Conservation (phyloP, 2,329 filamentous ascomycete species). For the Gaeumannomyces sp. region DNA sequence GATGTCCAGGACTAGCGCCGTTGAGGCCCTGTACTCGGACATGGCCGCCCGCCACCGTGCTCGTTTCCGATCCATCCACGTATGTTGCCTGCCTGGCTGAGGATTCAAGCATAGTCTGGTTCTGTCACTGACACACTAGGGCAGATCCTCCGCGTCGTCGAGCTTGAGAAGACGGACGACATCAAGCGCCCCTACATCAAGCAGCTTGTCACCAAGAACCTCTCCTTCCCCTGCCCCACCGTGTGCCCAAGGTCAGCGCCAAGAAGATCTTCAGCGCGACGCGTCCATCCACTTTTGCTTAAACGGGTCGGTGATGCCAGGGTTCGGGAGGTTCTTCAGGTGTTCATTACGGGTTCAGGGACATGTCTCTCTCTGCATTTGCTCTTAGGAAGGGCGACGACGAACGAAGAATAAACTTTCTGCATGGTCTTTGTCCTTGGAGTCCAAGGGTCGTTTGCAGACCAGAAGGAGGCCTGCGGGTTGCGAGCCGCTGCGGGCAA, state of each 20-base stretch:
- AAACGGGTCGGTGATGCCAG: constrained; percentile 47
- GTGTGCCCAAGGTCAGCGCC: constrained; percentile 72
- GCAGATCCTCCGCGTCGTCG: constrained; percentile 96
- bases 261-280: constrained; percentile 91
- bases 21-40: constrained; percentile 97
- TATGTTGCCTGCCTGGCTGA: constrained; percentile 45
- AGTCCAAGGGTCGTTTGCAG: background rate
- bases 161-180: constrained; percentile 90
- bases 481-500: constrained; percentile 1
- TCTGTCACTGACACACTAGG: constrained; percentile 20
- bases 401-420: constrained; percentile 31
- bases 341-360: constrained; percentile 57
- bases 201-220: constrained; percentile 90
- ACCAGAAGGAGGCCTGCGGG: background rate
- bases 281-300: constrained; percentile 97
- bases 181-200: constrained; percentile 99
- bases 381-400: constrained; percentile 37
- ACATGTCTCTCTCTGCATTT: constrained; percentile 51
- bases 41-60: constrained; percentile 98
- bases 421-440: constrained; percentile 6
- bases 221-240: constrained; percentile 98
- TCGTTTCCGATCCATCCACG: constrained; percentile 97
- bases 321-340: constrained; percentile 48
- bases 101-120: background rate
- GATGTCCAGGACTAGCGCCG: constrained; percentile 91